A percentile compares a stretch with the other conserved stretches of the same genome.
Conservation (phyloP, 768 basidiomycete species). For the Amanita phalloides region DNA sequence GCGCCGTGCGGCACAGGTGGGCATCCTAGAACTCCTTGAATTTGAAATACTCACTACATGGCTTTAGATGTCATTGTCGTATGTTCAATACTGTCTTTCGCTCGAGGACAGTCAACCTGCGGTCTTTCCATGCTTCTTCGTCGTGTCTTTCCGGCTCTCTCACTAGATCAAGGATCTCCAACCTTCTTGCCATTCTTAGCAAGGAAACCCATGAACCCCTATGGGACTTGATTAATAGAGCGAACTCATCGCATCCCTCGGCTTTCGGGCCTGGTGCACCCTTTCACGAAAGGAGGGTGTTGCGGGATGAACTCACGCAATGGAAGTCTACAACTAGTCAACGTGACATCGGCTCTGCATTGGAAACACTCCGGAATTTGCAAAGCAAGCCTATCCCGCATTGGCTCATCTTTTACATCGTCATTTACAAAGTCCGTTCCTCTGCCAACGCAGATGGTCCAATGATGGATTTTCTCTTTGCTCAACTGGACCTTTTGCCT, state of each 20-base stretch:
- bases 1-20: not conserved
- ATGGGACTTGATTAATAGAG: constrained; percentile 28
- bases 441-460: constrained; percentile 31
- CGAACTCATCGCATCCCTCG: constrained; percentile 16
- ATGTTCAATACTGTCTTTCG: constrained; percentile 13
- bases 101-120: constrained; percentile 5
- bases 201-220: constrained; percentile 24
- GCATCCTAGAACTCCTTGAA: not conserved
- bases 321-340: constrained; percentile 29
- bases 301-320: constrained; percentile 23
- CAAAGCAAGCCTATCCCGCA: constrained; percentile 21
- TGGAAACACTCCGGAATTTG: not conserved
- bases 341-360: constrained; percentile 21
- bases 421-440: constrained; percentile 34
- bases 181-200: constrained; percentile 23
- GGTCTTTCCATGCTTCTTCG: constrained; percentile 8
- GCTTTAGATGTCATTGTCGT: constrained; percentile 12
- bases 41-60: not conserved
- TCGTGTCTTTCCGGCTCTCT: constrained; percentile 7
- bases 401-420: constrained; percentile 47
- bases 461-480: constrained; percentile 30
- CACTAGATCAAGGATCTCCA: constrained; percentile 16
- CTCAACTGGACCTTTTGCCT: constrained; percentile 23
- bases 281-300: constrained; percentile 21
- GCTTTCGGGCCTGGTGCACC: constrained; percentile 15